phyloP scores from a whole-genome alignment of 345 rosid genomes.

The Syzygium grande region DNA sequence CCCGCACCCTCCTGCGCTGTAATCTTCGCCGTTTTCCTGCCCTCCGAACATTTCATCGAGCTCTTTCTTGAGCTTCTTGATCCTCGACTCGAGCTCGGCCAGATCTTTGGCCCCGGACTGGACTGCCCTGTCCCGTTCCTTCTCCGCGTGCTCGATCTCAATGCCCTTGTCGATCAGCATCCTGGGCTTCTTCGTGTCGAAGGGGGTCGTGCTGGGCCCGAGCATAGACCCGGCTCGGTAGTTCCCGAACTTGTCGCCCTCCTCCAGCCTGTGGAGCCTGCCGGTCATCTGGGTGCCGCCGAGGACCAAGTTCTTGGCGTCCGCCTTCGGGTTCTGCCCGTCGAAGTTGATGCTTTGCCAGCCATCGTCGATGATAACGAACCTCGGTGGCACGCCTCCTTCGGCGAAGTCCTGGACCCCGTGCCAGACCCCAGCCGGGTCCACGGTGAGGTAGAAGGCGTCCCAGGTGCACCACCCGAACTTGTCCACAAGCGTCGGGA shows the following conservation, averaged over 20 bases:
- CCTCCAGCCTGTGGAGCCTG: slow-evolving; percentile 61
- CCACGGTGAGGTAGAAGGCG: slow-evolving; percentile 77
- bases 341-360: slow-evolving; percentile 72
- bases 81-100: slow-evolving; percentile 20
- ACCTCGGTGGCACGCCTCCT: slow-evolving; percentile 61
- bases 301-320: slow-evolving; percentile 55
- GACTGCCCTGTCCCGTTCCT: slow-evolving; percentile 33
- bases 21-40: slow-evolving; percentile 15
- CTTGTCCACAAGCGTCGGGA: slow-evolving; percentile 49
- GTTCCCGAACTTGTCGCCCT: slow-evolving; percentile 54
- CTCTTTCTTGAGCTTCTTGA: slow-evolving; percentile 33
- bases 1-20: not conserved
- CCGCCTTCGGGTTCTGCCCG: slow-evolving; percentile 32
- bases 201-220: slow-evolving; percentile 29
- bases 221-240: slow-evolving; percentile 53
- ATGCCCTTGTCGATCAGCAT: slow-evolving; percentile 68
- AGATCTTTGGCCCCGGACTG: slow-evolving; percentile 27
- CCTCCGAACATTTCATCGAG: slow-evolving; percentile 32
- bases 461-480: slow-evolving; percentile 99
- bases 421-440: slow-evolving; percentile 66
- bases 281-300: slow-evolving; percentile 89
- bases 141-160: slow-evolving; percentile 55
- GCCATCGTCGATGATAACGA: slow-evolving; percentile 85
- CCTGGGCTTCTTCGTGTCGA: slow-evolving; percentile 55
- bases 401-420: slow-evolving; percentile 63